phyloP scores from a whole-genome alignment of 2,329 filamentous ascomycete species.

The Pseudogymnoascus pannorum region DNA sequence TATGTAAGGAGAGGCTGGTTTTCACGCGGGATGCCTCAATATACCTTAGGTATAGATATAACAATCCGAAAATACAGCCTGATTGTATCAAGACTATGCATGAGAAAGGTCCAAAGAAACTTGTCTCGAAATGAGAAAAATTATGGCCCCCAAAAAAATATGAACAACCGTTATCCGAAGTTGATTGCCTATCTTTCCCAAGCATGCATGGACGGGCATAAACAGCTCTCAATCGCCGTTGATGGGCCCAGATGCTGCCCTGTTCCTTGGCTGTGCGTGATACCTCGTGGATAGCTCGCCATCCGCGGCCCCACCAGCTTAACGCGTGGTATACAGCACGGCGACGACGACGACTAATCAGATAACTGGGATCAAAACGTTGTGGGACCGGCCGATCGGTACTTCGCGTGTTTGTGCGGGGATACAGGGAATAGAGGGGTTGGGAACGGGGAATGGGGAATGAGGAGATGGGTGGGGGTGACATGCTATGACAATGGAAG shows the following conservation, averaged over 20 bases:
- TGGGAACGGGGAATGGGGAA: background rate
- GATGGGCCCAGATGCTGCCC: background rate
- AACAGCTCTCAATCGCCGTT: background rate
- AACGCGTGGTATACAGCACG: background rate
- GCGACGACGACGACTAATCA: background rate
- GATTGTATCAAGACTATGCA: background rate
- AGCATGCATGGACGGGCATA: conserved; percentile 1
- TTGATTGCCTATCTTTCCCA: background rate
- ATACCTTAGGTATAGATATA: background rate
- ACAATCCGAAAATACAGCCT: background rate
- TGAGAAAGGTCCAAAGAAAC: background rate
- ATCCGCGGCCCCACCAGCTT: background rate
- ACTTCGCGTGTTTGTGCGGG: background rate
- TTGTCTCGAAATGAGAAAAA: background rate
- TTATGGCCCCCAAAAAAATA: too few species aligned
- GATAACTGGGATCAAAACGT: background rate
- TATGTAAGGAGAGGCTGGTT: background rate
- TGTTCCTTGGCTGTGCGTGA: conserved; percentile 12
- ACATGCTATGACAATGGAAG: background rate
- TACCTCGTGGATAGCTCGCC: conserved; percentile 17
- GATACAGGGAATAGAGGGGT: background rate
- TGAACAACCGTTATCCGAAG: background rate
- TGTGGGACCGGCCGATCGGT: background rate
- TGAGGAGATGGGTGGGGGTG: background rate
- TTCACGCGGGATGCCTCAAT: background rate